These are phyloP conservation scores for Boletus sp. DNA, from an alignment of 768 basidiomycete species.

Conservation along the genomic window DNA sequence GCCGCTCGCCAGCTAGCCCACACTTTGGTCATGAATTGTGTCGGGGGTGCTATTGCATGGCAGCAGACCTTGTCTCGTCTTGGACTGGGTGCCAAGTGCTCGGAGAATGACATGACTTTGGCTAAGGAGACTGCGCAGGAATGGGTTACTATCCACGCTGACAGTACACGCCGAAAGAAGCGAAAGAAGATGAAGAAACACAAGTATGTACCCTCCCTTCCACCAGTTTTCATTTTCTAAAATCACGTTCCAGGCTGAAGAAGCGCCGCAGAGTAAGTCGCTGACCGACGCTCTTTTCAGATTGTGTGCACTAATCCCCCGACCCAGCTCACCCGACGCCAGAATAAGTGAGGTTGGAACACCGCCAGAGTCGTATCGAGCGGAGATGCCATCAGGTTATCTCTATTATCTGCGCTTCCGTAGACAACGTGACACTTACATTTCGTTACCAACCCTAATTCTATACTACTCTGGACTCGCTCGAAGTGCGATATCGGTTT, in stretches of 20 bases:
- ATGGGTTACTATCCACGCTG: conserved; percentile 66
- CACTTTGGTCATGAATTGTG: conserved; percentile 64
- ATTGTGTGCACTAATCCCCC: conserved; percentile 16
- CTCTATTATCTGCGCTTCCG: neutral
- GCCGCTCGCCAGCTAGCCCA: conserved; percentile 78
- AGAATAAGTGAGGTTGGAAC: conserved; percentile 27
- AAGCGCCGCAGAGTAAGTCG: conserved; percentile 81
- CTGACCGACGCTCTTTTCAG: conserved; percentile 2
- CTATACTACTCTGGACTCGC: neutral
- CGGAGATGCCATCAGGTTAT: neutral
- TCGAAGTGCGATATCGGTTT: neutral
- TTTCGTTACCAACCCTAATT: conserved; percentile 1
- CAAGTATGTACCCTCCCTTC: conserved; percentile 57
- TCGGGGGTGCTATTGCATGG: conserved; percentile 66
- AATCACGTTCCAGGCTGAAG: conserved; percentile 57
- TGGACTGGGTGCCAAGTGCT: conserved; percentile 54
- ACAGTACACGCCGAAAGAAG: conserved; percentile 82
- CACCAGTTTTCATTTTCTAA: conserved; percentile 11
- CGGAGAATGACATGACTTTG: conserved; percentile 49
- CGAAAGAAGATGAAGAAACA: conserved; percentile 97
- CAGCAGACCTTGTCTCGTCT: conserved; percentile 62
- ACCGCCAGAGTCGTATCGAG: neutral
- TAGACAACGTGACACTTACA: conserved; percentile 9
- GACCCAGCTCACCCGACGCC: conserved; percentile 46
- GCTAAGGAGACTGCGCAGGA: conserved; percentile 56